Base-by-base conservation (phyloP, 2,329 filamentous ascomycete genomes). In the Coniella vitis region DNA sequence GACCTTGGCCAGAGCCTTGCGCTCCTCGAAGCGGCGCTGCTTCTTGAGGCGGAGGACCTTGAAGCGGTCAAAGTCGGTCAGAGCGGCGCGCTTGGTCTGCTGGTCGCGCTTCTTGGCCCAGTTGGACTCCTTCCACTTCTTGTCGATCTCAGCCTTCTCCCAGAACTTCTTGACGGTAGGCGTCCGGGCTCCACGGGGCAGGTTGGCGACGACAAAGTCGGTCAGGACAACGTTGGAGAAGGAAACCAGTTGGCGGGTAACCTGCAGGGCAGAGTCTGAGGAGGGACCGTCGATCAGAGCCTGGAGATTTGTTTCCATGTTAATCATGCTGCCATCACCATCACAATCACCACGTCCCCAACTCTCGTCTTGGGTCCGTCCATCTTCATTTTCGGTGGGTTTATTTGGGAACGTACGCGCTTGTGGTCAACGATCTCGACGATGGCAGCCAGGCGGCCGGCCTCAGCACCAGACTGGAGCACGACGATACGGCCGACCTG, bases 341-440 rank as follows among this genome's bases (percentile, higher is more conserved):
- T 39, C 22, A 31, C 38, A 21, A 17, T 4, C 4, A 41, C 37
- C 37, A 19, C n/a, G 9, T 8, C 14, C 14, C 8, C 21, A 4
- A 10, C 21, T 4, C 19, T 10, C 37, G n/a, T 31, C 14, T 12
- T 14, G n/a, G 3, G 8, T 43, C n/a, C n/a, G n/a, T 39, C 32
- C 45, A 47, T 40, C 46, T 45, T 45, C 45, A 52, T 32, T 42
- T 16, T 45, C 49, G 19, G 16, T 19, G 37, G 37, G 32, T 16
- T 25, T 46, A 38, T 49, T 25, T 40, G 49, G 37, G 51, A 69
- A 89, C 93, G 71, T 95, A 98, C 93, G 77, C 93, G 90, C 84
- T 95, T 96, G 86, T 98, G 91, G 78, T 98, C 93, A 78, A 98
- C 93, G 75, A 98, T 97, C 84, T 98, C 91, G 75, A 95, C 90